phyloP scores from a whole-genome alignment of 495 filamentous ascomycete genomes.

The Xylaria bambusicola region DNA sequence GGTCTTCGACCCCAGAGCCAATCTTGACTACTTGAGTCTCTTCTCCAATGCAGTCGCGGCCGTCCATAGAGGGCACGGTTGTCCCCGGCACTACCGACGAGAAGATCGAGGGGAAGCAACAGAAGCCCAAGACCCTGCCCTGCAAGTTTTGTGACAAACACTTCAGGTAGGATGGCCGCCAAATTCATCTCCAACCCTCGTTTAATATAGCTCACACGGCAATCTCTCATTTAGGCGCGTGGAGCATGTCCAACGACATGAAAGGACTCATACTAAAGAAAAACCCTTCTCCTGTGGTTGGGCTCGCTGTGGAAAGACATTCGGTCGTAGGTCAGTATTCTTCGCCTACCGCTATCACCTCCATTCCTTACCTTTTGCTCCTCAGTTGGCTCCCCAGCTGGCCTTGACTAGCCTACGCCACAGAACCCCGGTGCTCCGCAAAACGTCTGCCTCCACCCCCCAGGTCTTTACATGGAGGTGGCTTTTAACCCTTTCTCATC shows the following conservation, averaged over 20 bases:
- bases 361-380: constrained; percentile 19
- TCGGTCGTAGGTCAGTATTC: constrained; percentile 56
- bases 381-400: constrained; percentile 22
- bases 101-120: constrained; percentile 49
- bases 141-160: constrained; percentile 58
- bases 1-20: constrained; percentile 42
- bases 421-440: constrained; percentile 10
- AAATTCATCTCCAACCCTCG: constrained; percentile 41
- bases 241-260: constrained; percentile 62
- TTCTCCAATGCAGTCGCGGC: constrained; percentile 49
- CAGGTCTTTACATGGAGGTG: constrained; percentile 16
- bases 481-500: constrained; percentile 18
- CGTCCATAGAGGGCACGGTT: constrained; percentile 50
- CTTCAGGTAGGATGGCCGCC: constrained; percentile 50
- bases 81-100: constrained; percentile 45
- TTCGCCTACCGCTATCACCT: constrained; percentile 22
- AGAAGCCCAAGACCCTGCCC: constrained; percentile 56
- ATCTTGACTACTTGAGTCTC: constrained; percentile 31
- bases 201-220: constrained; percentile 39
- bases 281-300: constrained; percentile 59
- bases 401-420: constrained; percentile 20
- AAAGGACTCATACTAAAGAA: constrained; percentile 63
- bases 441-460: constrained; percentile 13
- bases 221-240: constrained; percentile 51
- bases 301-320: constrained; percentile 58